Base-by-base conservation (phyloP, 305 asterid genomes). In the Nicotiana rustica region DNA sequence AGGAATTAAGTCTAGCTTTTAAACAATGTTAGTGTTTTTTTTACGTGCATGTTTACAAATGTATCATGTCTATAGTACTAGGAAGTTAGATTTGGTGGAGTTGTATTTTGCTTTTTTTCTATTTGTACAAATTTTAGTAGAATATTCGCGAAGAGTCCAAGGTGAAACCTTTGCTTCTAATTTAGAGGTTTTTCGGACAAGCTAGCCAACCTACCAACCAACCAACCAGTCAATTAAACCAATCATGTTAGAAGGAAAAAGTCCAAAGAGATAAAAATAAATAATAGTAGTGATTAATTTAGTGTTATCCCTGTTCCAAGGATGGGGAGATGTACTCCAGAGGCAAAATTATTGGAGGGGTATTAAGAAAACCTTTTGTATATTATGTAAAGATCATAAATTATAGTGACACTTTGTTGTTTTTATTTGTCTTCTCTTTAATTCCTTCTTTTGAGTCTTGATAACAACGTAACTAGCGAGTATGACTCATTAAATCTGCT, bases 331-430 rank as follows among this genome's bases (percentile, higher is more conserved):
- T 36, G 14, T 10, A 15, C 67, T 56, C 15, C 15, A 4, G 15
- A 79, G 75, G 82, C 61, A 62, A 79, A 41, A 38, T 62, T 8
- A 62, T 19, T 61, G 15, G 82, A 73, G 86, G 84, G 86, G 83
- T 78, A 60, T 68, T 68, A 67, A 14, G 13, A 33, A 56, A 81
- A 83, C 64, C 73, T 79, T 80, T 83, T 83, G 82, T 86, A 80
- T 29, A 86, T 85, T 83, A 84, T 85, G 71, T 81, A 25, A 21
- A 75, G 44, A 75, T 75, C 15, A 71, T 47, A 49, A 73, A 49
- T 25, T 14, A 73, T 73, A 73, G 8, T 49, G 36, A 14, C 9
- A 25, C 25, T 25, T 6, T 57, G 9, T 73, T 25, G 25, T 73
- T 49, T 73, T 73, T 49, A 1, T 49, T 10, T 7, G 35, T 49